These are phyloP conservation scores for Nicotiana rustica DNA, from an alignment of 305 asterid species.

Conservation along the genomic window DNA sequence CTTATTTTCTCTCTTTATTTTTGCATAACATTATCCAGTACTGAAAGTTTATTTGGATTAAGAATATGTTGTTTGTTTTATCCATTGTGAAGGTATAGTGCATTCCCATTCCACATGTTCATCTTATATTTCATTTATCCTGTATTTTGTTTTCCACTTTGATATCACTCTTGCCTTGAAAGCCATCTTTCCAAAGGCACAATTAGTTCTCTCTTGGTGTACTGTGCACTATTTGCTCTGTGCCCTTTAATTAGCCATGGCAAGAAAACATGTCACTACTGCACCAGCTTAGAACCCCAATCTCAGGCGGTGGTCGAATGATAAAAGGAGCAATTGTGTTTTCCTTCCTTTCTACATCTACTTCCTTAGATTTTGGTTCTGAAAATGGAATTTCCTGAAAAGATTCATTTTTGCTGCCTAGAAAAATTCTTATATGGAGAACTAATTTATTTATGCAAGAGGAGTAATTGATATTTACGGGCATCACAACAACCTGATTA, in stretches of 20 bases:
- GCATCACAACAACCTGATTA: not conserved
- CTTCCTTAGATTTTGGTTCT: constrained; percentile 10
- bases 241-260: not conserved
- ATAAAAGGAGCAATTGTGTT: not conserved
- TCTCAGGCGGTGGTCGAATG: not conserved
- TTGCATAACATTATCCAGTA: not conserved
- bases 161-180: not conserved
- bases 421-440: not conserved
- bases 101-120: constrained; percentile 8
- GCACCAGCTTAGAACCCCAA: not conserved
- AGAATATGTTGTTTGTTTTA: not conserved
- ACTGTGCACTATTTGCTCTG: not conserved
- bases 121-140: constrained; percentile 1
- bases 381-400: not conserved
- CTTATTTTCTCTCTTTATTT: not conserved
- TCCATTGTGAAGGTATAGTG: not conserved
- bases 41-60: not conserved
- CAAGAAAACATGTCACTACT: not conserved
- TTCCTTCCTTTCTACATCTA: not conserved
- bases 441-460: not conserved
- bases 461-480: not conserved
- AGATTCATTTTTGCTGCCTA: not conserved
- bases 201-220: not conserved
- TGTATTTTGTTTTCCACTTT: not conserved
- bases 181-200: not conserved